Evolutionary conservation across 768 basidiomycete species (phyloP), one percentile per base, ranked within the genome.

Genomic region (Mycena rosella): DNA sequence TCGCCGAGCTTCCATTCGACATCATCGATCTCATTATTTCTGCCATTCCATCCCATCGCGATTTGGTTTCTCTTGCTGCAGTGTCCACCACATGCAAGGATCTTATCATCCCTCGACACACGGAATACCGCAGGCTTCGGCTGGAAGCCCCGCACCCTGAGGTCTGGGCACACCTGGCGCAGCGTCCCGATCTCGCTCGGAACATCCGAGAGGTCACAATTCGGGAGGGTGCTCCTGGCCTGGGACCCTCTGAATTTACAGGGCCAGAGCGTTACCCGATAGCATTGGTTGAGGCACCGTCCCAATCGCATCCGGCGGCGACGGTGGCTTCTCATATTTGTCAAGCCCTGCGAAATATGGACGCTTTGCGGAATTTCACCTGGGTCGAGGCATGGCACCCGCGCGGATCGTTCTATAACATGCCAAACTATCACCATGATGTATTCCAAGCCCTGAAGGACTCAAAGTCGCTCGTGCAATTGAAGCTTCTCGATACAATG

Each of bases 101-200:
- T 24, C 56, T 73, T 10, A 73, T 78, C 42, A 67, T 78, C 18
- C 77, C 76, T 24, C 40, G 66, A 29, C 76, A 78, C 34, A 64
- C 73, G 14, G 70, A 77, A 38, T 78, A 78, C 56, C 74, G 75
- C 10, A 58, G 45, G n/a, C 69, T 78, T 4, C 44, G 66, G 15
- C n/a, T 75, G n/a, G 59, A 47, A 34, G 54, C 65, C 38, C 24
- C 29, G 26, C 65, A 47, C 20, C 59, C 65, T 20, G 63, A 63
- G 15, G 56, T 78, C 14, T 78, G 77, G 77, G 67, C 69, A 17
- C 72, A 75, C 36, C 74, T 78, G 5, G 72, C 72, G 6, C 45
- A 60, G 29, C 74, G 77, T 20, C 64, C 68, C 20, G 72, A 76
- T 60, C 73, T 76, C 13, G 66, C 76, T 2, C 59, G 72, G 32